phyloP scores from a whole-genome alignment of 2,329 filamentous ascomycete species.

The Zymoseptoria brevis region DNA sequence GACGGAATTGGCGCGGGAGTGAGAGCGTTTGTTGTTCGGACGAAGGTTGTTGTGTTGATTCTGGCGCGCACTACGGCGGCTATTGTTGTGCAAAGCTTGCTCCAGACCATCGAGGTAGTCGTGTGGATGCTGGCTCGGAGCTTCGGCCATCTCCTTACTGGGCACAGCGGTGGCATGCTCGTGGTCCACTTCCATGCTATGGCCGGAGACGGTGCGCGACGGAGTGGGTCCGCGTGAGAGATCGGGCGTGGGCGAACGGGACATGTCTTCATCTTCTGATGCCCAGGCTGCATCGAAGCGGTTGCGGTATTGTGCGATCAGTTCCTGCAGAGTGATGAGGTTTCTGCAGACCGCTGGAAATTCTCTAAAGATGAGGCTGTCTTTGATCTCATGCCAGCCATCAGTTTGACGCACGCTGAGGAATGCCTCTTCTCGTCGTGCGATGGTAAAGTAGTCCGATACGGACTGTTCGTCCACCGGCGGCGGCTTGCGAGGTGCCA shows the following conservation, averaged over 20 bases:
- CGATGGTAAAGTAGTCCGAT: constrained; percentile 42
- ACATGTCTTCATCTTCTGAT: constrained; percentile 1
- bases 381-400: constrained; percentile 42
- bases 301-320: constrained; percentile 20
- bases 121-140: constrained; percentile 3
- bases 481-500: constrained; percentile 31
- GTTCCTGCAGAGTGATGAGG: constrained; percentile 36
- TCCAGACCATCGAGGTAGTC: constrained; percentile 19
- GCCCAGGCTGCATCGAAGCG: constrained; percentile 18
- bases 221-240: constrained; percentile 13
- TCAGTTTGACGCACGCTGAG: constrained; percentile 43
- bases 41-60: neutral
- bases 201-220: neutral
- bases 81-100: constrained; percentile 24
- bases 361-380: constrained; percentile 43
- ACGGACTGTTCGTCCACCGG: constrained; percentile 38
- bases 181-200: neutral
- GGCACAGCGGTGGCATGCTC: neutral
- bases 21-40: constrained; percentile 8
- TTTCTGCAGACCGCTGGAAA: constrained; percentile 37
- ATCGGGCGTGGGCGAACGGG: constrained; percentile 11
- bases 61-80: neutral
- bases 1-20: constrained; percentile 9
- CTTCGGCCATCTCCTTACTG: neutral
- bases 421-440: constrained; percentile 38